Evolutionary conservation across 1,284 basidiomycete genomes (phyloP).

Genomic region (Pascua sp.): DNA sequence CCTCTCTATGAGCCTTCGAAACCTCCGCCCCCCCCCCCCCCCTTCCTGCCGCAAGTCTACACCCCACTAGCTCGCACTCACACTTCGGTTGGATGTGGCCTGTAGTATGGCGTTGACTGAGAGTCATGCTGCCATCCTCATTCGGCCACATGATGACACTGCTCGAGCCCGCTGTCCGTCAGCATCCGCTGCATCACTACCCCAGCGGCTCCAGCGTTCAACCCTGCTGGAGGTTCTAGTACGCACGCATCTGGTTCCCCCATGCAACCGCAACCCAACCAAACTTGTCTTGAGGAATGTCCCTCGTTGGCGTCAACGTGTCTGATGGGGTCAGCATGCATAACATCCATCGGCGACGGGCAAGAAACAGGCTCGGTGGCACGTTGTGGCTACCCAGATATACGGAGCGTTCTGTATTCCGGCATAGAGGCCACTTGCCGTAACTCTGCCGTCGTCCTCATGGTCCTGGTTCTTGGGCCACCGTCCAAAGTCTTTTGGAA

Average conservation of each 20-base stretch:
- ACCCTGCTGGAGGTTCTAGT: neutral
- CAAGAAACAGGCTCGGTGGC: too few species aligned
- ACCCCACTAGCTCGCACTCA: constrained; percentile 27
- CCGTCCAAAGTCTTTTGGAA: too few species aligned
- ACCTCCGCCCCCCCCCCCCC: too few species aligned
- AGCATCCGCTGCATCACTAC: neutral
- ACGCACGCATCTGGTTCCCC: constrained; percentile 16
- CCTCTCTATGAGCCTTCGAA: too few species aligned
- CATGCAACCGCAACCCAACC: constrained; percentile 14
- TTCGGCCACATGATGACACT: constrained; percentile 68
- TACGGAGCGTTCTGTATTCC: too few species aligned
- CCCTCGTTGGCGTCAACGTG: neutral
- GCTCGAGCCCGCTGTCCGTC: constrained; percentile 47
- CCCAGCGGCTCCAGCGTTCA: too few species aligned
- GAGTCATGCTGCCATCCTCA: constrained; percentile 55
- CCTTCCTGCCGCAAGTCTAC: too few species aligned
- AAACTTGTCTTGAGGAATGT: constrained; percentile 2
- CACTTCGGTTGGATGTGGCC: constrained; percentile 54
- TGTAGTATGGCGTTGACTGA: constrained; percentile 59
- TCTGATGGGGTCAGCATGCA: neutral
- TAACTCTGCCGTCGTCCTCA: too few species aligned
- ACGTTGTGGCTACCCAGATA: too few species aligned
- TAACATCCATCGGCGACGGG: neutral
- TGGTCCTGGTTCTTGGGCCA: too few species aligned
- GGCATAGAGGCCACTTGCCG: too few species aligned